Percentiles rank a stretch among this genome's conserved stretches.
These are phyloP conservation scores for Daldinia childiae DNA, from an alignment of 495 filamentous ascomycete species.

Conservation along the genomic window DNA sequence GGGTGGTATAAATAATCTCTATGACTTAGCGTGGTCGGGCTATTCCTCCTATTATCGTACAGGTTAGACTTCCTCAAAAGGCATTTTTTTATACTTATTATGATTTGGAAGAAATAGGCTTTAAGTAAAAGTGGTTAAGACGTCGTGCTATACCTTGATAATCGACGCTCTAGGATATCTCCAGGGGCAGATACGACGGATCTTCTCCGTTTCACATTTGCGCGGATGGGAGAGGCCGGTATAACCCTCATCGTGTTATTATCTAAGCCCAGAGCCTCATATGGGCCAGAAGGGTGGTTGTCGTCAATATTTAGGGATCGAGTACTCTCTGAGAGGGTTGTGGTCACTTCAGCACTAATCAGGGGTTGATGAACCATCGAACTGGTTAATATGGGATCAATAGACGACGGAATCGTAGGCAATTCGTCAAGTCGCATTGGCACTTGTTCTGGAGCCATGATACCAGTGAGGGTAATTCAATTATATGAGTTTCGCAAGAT, in stretches of 20 bases:
- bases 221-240: conserved; percentile 27
- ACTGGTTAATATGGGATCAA: conserved; percentile 17
- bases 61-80: background rate
- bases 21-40: background rate
- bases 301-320: conserved; percentile 6
- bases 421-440: background rate
- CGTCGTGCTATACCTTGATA: conserved; percentile 18
- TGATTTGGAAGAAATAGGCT: background rate
- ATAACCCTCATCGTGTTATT: conserved; percentile 1
- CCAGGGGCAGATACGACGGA: conserved; percentile 37
- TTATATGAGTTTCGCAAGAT: background rate
- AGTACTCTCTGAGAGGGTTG: conserved; percentile 10
- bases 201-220: conserved; percentile 26
- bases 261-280: background rate
- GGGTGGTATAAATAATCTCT: background rate
- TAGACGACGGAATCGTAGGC: conserved; percentile 18
- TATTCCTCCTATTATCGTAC: background rate
- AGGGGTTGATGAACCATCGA: background rate
- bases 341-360: background rate
- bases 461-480: background rate
- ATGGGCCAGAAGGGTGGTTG: background rate
- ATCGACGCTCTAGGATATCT: background rate
- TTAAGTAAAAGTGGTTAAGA: background rate
- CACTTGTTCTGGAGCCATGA: background rate
- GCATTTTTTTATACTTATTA: background rate